phyloP scores from a whole-genome alignment of 352 stramenopile genomes.

The Pythium rhizo-oryzae region DNA sequence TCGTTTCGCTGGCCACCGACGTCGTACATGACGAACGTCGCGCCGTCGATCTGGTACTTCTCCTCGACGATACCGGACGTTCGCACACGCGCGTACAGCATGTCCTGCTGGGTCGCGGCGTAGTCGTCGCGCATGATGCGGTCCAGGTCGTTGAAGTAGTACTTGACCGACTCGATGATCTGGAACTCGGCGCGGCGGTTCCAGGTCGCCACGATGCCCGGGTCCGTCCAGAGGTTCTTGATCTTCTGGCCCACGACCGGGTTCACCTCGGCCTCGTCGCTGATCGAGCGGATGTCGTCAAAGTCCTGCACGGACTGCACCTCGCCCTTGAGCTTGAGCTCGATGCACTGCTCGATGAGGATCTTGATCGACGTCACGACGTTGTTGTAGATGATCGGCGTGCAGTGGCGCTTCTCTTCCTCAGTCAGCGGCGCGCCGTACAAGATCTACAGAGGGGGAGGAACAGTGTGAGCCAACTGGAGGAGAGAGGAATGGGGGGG shows the following conservation, averaged over 20 bases:
- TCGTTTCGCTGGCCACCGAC: slow-evolving; percentile 97
- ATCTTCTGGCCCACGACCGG: slow-evolving; percentile 89
- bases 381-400: slow-evolving; percentile 92
- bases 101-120: slow-evolving; percentile 94
- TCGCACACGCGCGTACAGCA: slow-evolving; percentile 94
- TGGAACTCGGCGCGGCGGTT: slow-evolving; percentile 93
- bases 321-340: slow-evolving; percentile 83
- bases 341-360: slow-evolving; percentile 84
- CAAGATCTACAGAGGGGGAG: slow-evolving; percentile 58
- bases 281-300: slow-evolving; percentile 76
- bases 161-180: slow-evolving; percentile 97
- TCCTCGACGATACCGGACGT: slow-evolving; percentile 97
- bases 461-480: neutral
- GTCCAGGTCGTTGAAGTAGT: slow-evolving; percentile 97
- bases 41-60: slow-evolving; percentile 94
- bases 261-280: slow-evolving; percentile 90
- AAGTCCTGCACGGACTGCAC: slow-evolving; percentile 77
- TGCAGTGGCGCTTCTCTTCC: slow-evolving; percentile 87
- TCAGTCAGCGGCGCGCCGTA: slow-evolving; percentile 84
- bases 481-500: neutral
- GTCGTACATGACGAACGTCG: slow-evolving; percentile 98
- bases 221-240: slow-evolving; percentile 94
- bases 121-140: slow-evolving; percentile 94
- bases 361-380: slow-evolving; percentile 92
- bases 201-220: slow-evolving; percentile 90